Evolutionary conservation across 805 yeast species (phyloP).

Genomic region (Kodamaea hsintzibuensis): DNA sequence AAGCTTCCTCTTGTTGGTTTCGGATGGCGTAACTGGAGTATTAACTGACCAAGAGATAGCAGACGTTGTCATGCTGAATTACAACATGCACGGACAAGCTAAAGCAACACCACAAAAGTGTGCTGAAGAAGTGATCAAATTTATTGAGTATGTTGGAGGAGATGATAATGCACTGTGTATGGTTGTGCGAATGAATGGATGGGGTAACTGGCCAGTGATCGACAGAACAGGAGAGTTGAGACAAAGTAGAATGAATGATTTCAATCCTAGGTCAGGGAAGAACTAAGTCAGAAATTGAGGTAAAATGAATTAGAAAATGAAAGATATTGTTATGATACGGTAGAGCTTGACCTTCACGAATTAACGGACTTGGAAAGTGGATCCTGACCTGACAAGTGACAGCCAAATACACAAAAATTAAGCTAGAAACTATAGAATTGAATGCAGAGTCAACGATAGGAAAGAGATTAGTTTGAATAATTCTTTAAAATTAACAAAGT

Average conservation of each 20-base stretch:
- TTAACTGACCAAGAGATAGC: slow-evolving; percentile 89
- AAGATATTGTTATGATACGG: neutral
- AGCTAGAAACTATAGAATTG: too few species aligned
- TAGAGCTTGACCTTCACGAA: too few species aligned
- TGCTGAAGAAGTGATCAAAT: slow-evolving; percentile 81
- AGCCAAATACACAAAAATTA: too few species aligned
- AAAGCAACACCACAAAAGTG: slow-evolving; percentile 82
- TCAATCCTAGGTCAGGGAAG: slow-evolving; percentile 27
- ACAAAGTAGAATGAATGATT: slow-evolving; percentile 64
- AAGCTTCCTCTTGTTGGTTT: slow-evolving; percentile 75
- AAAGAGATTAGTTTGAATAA: too few species aligned
- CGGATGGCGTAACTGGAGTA: slow-evolving; percentile 85
- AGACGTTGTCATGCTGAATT: slow-evolving; percentile 76
- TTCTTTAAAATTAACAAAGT: too few species aligned
- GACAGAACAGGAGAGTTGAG: slow-evolving; percentile 85
- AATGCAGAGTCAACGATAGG: too few species aligned
- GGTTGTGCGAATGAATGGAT: slow-evolving; percentile 76
- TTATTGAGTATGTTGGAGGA: slow-evolving; percentile 83
- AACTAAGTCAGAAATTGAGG: neutral
- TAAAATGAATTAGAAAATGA: neutral
- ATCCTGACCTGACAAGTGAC: too few species aligned
- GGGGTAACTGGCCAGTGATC: slow-evolving; percentile 89
- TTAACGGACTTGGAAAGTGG: too few species aligned
- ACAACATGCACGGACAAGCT: slow-evolving; percentile 61
- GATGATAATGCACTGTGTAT: slow-evolving; percentile 95